phyloP scores from a whole-genome alignment of 768 basidiomycete genomes.

The Podaxis mareebaensis region DNA sequence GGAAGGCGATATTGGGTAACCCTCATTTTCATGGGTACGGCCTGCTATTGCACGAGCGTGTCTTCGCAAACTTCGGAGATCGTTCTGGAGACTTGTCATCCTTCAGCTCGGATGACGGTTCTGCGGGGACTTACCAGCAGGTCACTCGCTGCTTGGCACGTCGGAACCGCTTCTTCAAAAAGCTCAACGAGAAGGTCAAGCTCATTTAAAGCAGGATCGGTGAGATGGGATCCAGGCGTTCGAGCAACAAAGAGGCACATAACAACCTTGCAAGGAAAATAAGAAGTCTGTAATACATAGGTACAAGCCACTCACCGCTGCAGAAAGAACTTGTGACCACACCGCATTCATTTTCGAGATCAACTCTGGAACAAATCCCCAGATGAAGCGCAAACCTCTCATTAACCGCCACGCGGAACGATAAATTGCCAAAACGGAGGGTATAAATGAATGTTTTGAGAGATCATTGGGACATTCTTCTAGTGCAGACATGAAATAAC shows the following conservation, averaged over 20 bases:
- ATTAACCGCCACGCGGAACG: slow-evolving; percentile 71
- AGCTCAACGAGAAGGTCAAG: slow-evolving; percentile 43
- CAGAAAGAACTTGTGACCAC: slow-evolving; percentile 72
- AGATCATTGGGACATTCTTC: slow-evolving; percentile 59
- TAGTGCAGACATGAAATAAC: slow-evolving; percentile 68
- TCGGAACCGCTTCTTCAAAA: slow-evolving; percentile 48
- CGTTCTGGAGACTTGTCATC: slow-evolving; percentile 28
- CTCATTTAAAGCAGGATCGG: slow-evolving; percentile 47
- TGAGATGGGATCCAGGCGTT: slow-evolving; percentile 49
- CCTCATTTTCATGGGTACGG: slow-evolving; percentile 19
- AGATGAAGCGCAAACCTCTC: slow-evolving; percentile 45
- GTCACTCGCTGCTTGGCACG: slow-evolving; percentile 45
- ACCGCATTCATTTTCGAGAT: slow-evolving; percentile 47
- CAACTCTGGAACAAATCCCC: slow-evolving; percentile 39
- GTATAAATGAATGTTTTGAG: slow-evolving; percentile 60
- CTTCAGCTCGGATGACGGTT: background rate
- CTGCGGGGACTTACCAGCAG: slow-evolving; percentile 37
- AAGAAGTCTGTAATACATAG: background rate
- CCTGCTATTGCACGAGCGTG: slow-evolving; percentile 27
- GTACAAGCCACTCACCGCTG: slow-evolving; percentile 46
- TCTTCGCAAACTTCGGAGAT: slow-evolving; percentile 46
- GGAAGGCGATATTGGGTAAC: slow-evolving; percentile 32
- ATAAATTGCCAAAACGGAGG: slow-evolving; percentile 72
- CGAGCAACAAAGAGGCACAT: slow-evolving; percentile 57
- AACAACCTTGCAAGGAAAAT: slow-evolving; percentile 43